phyloP scores from a whole-genome alignment of 495 filamentous ascomycete species.

The Cairneyella variabilis region DNA sequence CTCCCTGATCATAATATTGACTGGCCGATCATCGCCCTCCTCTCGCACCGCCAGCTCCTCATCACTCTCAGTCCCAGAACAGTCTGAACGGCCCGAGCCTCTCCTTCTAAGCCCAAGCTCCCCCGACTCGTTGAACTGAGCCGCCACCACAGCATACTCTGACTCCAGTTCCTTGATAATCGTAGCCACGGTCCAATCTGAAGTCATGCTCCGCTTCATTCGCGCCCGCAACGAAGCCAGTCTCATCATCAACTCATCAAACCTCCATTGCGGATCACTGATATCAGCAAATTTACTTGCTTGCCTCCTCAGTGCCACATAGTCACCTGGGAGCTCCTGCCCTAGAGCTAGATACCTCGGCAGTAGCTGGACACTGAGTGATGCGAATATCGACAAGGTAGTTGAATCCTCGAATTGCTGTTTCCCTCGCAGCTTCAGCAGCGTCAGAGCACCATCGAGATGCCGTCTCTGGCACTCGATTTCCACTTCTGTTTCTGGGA shows the following conservation, averaged over 20 bases:
- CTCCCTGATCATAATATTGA: too few relatives aligned
- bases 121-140: too few relatives aligned
- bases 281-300: neutral
- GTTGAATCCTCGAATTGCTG: neutral
- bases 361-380: neutral
- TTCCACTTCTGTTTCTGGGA: neutral
- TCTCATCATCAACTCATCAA: neutral
- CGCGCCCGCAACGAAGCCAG: neutral
- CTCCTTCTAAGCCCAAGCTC: too few relatives aligned
- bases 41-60: too few relatives aligned
- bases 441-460: neutral
- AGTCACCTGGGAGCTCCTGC: neutral
- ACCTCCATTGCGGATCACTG: slow-evolving; percentile 35
- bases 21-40: too few relatives aligned
- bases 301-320: neutral
- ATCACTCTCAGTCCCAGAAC: too few relatives aligned
- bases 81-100: too few relatives aligned
- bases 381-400: neutral
- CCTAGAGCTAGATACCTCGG: neutral
- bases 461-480: too few relatives aligned
- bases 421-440: neutral
- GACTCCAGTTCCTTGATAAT: too few relatives aligned
- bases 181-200: too few relatives aligned
- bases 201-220: too few relatives aligned
- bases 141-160: too few relatives aligned